Percentiles rank a stretch among this genome's conserved stretches.
Conservation (phyloP, 139 green algal species). For the Chlamydomonas asymmetrica region DNA sequence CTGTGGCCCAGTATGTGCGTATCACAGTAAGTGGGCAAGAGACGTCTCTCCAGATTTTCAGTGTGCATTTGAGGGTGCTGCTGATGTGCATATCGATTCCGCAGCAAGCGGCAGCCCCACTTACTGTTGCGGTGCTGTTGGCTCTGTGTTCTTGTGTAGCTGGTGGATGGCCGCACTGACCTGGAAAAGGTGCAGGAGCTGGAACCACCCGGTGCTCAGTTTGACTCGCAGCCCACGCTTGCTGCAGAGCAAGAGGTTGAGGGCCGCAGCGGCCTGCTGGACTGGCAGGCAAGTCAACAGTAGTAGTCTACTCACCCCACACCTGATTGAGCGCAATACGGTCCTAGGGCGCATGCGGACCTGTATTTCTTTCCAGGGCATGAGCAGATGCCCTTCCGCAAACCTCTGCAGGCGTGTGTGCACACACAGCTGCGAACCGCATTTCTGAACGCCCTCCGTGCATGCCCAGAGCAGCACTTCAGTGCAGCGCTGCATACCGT, state of each 20-base stretch:
- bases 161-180: constrained; percentile 15
- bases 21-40: constrained; percentile 14
- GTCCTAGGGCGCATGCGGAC: constrained; percentile 1
- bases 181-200: constrained; percentile 18
- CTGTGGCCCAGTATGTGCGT: constrained; percentile 32
- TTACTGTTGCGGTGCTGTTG: background rate
- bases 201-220: background rate
- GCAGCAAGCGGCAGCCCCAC: background rate
- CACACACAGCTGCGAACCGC: no score
- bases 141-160: background rate
- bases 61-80: background rate
- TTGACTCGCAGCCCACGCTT: constrained; percentile 4
- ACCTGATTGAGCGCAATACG: background rate
- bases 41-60: no score
- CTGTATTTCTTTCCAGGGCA: background rate
- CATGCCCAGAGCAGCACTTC: background rate
- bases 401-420: background rate
- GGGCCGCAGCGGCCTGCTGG: constrained; percentile 4
- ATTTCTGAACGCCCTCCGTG: background rate
- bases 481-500: background rate
- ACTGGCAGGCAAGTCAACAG: constrained; percentile 19
- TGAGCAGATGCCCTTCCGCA: background rate
- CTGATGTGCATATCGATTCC: background rate
- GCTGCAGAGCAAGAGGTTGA: constrained; percentile 2
- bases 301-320: background rate